Conservation (phyloP, 495 filamentous ascomycete species). For the Extremus antarcticus region DNA sequence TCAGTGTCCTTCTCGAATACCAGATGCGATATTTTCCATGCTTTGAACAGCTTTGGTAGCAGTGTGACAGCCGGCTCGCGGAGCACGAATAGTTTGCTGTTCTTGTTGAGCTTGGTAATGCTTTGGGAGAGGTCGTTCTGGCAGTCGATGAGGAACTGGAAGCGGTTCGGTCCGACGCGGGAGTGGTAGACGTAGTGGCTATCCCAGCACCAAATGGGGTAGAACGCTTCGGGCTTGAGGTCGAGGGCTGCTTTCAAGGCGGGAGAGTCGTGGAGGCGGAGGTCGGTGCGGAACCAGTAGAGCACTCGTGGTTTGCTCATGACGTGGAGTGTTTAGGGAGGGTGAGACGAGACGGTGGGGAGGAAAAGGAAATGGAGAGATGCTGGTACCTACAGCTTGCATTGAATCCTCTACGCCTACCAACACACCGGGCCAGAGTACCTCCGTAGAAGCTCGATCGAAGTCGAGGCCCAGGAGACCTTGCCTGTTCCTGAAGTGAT, state of each 20-base stretch:
- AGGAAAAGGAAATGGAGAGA: background rate
- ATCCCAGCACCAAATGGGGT: slow-evolving; percentile 61
- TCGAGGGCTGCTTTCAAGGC: slow-evolving; percentile 53
- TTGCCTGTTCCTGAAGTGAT: too few relatives aligned
- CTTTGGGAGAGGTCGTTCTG: slow-evolving; percentile 51
- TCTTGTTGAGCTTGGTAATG: slow-evolving; percentile 49
- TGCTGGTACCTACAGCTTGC: background rate
- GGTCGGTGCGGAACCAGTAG: slow-evolving; percentile 68
- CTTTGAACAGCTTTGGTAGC: slow-evolving; percentile 54
- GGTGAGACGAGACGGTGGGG: background rate
- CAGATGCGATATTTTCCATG: slow-evolving; percentile 57
- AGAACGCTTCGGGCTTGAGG: slow-evolving; percentile 49
- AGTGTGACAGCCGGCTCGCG: slow-evolving; percentile 57
- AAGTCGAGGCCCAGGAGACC: too few relatives aligned
- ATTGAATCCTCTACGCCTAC: background rate
- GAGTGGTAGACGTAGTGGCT: slow-evolving; percentile 62
- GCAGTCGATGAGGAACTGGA: slow-evolving; percentile 58
- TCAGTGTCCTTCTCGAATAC: slow-evolving; percentile 69
- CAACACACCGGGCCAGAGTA: background rate
- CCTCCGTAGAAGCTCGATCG: background rate
- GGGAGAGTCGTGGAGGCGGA: slow-evolving; percentile 61
- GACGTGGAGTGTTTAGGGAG: background rate
- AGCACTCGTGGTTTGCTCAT: slow-evolving; percentile 41
- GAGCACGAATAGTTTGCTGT: slow-evolving; percentile 55
- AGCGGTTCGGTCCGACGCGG: slow-evolving; percentile 54